These are phyloP conservation scores for Aspergillus leporis DNA, from an alignment of 495 filamentous ascomycete genomes.

Conservation along the genomic window DNA sequence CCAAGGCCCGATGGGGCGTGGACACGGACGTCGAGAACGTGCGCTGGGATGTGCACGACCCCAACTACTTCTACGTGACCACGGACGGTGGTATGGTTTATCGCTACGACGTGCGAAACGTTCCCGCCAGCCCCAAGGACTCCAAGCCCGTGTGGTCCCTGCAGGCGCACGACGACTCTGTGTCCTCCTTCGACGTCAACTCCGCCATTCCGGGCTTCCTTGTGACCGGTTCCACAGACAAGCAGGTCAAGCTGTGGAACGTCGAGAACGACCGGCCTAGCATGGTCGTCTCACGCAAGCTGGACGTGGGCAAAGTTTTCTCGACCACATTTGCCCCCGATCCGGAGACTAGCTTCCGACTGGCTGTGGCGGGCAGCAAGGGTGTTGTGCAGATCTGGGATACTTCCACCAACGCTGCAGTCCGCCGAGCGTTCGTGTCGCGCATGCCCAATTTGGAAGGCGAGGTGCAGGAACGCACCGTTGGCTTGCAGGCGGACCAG, in stretches of 20 bases:
- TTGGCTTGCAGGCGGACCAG: slow-evolving; percentile 66
- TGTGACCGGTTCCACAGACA: slow-evolving; percentile 88
- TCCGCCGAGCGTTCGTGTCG: slow-evolving; percentile 82
- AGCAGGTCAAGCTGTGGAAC: slow-evolving; percentile 96
- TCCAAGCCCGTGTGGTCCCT: slow-evolving; percentile 89
- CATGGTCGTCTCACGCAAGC: slow-evolving; percentile 87
- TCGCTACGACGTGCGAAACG: slow-evolving; percentile 75
- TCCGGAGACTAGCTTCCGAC: slow-evolving; percentile 80
- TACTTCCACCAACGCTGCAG: slow-evolving; percentile 87
- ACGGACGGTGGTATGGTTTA: slow-evolving; percentile 91
- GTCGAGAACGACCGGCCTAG: slow-evolving; percentile 70
- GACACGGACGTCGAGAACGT: slow-evolving; percentile 94
- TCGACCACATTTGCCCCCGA: slow-evolving; percentile 88
- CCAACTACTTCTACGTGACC: slow-evolving; percentile 90
- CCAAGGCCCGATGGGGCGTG: slow-evolving; percentile 82
- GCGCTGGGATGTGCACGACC: slow-evolving; percentile 88
- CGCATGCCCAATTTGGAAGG: slow-evolving; percentile 59
- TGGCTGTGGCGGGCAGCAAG: slow-evolving; percentile 94
- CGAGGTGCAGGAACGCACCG: slow-evolving; percentile 73
- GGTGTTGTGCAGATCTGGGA: slow-evolving; percentile 95
- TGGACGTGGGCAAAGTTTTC: slow-evolving; percentile 94
- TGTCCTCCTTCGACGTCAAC: slow-evolving; percentile 97
- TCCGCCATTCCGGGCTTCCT: slow-evolving; percentile 85
- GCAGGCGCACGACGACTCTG: slow-evolving; percentile 89
- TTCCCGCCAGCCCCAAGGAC: slow-evolving; percentile 64